Conservation (phyloP, 805 yeast species). For the Hanseniaspora jakobsenii region DNA sequence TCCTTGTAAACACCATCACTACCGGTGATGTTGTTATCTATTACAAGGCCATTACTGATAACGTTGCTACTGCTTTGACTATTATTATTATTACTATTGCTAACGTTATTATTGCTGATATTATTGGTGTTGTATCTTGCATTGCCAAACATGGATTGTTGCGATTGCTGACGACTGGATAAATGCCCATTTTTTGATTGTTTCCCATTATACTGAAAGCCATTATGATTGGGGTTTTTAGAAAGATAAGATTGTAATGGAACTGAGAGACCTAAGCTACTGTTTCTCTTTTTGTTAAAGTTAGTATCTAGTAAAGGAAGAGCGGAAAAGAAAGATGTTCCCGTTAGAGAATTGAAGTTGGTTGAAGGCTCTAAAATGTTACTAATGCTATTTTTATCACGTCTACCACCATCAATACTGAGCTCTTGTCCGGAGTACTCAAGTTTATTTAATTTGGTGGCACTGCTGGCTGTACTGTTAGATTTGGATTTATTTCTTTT, state of each 20-base stretch:
- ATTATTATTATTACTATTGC: no score
- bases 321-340: background rate
- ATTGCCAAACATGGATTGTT: background rate
- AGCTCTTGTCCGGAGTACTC: background rate
- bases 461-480: background rate
- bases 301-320: conserved; percentile 1
- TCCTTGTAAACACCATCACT: conserved; percentile 1
- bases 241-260: background rate
- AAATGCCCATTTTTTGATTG: no score
- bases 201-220: no score
- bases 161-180: no score
- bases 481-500: conserved; percentile 3
- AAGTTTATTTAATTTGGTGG: conserved; percentile 1
- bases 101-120: no score
- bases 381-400: background rate
- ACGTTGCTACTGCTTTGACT: no score
- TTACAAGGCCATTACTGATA: no score
- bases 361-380: background rate
- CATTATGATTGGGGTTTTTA: background rate
- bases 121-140: no score
- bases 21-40: no score
- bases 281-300: conserved; percentile 9
- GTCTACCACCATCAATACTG: background rate
- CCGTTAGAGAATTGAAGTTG: background rate
- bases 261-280: conserved; percentile 6